Base-by-base conservation (phyloP, 2,329 filamentous ascomycete genomes). In the Xylaria sp. region DNA sequence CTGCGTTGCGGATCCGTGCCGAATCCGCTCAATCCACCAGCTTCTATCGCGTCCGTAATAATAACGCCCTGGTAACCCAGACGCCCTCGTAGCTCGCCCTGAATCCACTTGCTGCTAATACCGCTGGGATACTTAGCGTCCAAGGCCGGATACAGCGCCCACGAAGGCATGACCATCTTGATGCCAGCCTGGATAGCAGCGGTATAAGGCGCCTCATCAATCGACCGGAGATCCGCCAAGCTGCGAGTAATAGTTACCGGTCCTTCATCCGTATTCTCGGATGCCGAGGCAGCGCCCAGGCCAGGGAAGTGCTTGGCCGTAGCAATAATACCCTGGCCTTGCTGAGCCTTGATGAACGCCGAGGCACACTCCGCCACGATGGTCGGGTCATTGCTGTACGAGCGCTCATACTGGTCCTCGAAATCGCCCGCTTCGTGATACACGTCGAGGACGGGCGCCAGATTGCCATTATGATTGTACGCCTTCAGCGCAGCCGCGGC, bases 111-210 rank as follows among this genome's bases (percentile, higher is more conserved):
- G 23, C 62, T 66, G 48, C 66, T 70, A 23, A 70, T 44, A 23
- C 69, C 69, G 15, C 61, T 65, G 3, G 69, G 69, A 28, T 70
- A 70, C 12, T 48, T 25, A 3, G 51, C 31, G 9, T 70, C 69
- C 3, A 70, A 28, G 6, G 65, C 65, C 9, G 69, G 65, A 18
- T 70, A 70, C 13, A 70, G 18, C 10, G 69, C 65, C 69, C 69
- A 70, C 39, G 69, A 70, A 18, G 69, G 51, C 69, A 70, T 70
- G 28, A 70, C 61, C 69, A 70, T 65, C 44, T 65, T 63, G 8
- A 70, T 51, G 0, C 69, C 69, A 3, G 65, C 69, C 6, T 23
- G 13, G 28, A 70, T 68, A 44, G 62, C 69, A n/a, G 65, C 52
- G 8, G 25, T 25, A 34, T 70, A 70, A 5, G 65, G 65, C 15